Evolutionary conservation across 331 rosid genomes (phyloP), one percentile per base, ranked within the genome.

Genomic region (Acacia pycnantha): DNA sequence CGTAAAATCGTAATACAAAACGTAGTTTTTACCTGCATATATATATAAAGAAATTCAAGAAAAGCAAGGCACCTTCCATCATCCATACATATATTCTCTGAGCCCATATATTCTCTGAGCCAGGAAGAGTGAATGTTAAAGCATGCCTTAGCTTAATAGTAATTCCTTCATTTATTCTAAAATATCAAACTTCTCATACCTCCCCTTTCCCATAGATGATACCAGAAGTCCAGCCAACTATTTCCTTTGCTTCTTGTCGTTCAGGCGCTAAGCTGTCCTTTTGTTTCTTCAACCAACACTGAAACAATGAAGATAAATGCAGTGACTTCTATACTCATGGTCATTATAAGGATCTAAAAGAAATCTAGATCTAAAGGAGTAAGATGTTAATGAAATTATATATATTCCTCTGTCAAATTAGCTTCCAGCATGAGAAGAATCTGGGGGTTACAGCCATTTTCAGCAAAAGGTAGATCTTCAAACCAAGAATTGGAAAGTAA

Each of bases 241-340:
- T 33, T 48, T 85, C 86, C 81, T 85, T 91, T 31, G 44, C 67
- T 10, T 85, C 92, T 83, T 90, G 97, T 62, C 76, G 82, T 58
- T 90, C 89, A 76, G 98, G 98, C 64, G 90, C 85, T 85, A 91
- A 87, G 80, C 86, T 80, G 74, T 95, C 97, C 88, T 89, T 93
- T 84, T 95, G 97, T 78, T 93, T 95, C 95, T 95, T 95, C 93
- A 95, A 82, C 98, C 98, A 95, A 88, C 98, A 95, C 98, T 95
- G 91, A 77, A 86, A 43, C 43, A 59, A 73, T 43, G 22, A 87
- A 82, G 58, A 22, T 11, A 5, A 77, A 64, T 48, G 72, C 21
- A 6, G n/a, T 46, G 27, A 76, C 70, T 79, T 79, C 40, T 59
- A 43, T 59, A 13, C 50, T 72, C 26, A 26, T 26, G 16, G 2